Percentiles rank a stretch among this genome's conserved stretches.
These are phyloP conservation scores for Diatrype stigma DNA, from an alignment of 2,329 filamentous ascomycete species.

Conservation along the genomic window DNA sequence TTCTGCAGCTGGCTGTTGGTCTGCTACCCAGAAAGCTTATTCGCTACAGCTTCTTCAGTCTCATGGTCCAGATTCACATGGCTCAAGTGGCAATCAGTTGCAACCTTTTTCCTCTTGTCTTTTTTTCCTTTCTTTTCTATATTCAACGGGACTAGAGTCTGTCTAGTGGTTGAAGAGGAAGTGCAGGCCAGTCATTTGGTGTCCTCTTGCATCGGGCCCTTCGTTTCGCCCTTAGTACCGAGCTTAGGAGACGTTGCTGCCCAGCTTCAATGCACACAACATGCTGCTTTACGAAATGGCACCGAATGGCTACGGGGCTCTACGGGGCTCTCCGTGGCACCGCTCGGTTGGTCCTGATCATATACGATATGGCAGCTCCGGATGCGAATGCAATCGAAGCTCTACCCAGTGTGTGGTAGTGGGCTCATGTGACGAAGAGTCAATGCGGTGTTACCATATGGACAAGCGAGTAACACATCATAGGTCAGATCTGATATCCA, in stretches of 20 bases:
- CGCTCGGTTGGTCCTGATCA: background rate
- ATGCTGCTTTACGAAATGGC: too few relatives aligned
- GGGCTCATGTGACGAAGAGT: background rate
- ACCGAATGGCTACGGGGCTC: too few relatives aligned
- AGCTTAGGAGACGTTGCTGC: too few relatives aligned
- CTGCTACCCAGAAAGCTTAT: background rate
- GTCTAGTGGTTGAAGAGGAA: too few relatives aligned
- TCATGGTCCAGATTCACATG: too few relatives aligned
- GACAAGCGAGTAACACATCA: background rate
- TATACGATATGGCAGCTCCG: background rate
- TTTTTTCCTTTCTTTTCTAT: too few relatives aligned
- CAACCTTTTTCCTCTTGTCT: too few relatives aligned
- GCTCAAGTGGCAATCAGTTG: too few relatives aligned
- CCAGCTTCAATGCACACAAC: too few relatives aligned
- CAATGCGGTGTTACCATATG: background rate
- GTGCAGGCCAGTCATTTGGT: background rate
- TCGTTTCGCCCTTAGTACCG: background rate
- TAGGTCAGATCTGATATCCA: background rate
- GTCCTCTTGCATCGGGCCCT: background rate
- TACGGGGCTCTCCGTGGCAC: background rate
- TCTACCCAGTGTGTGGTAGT: background rate
- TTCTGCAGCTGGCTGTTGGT: background rate
- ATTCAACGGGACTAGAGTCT: too few relatives aligned
- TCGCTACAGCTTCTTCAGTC: too few relatives aligned
- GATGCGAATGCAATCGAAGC: background rate